A percentile compares a stretch with the other conserved stretches of the same genome.
These are phyloP conservation scores for Eucommia ulmoides DNA, from an alignment of 257 asterid species.

Conservation along the genomic window DNA sequence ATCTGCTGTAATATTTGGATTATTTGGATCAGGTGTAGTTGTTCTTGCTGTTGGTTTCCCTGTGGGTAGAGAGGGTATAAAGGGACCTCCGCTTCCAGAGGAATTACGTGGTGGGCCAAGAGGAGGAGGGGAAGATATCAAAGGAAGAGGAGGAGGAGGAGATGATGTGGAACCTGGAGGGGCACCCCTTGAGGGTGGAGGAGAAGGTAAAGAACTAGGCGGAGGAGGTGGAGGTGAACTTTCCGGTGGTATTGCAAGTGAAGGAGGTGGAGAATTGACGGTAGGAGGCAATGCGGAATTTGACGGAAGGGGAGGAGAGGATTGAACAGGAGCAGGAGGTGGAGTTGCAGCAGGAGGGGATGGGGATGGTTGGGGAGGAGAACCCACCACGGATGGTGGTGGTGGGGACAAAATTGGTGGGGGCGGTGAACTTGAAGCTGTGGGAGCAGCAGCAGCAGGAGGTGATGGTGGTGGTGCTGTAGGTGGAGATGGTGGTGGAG, in stretches of 20 bases:
- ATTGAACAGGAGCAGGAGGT: conserved; percentile 26
- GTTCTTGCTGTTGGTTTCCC: conserved; percentile 66
- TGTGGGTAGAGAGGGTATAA: conserved; percentile 22
- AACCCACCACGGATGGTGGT: conserved; percentile 2
- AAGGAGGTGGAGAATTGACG: conserved; percentile 32
- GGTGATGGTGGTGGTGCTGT: conserved; percentile 14
- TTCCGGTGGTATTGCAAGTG: conserved; percentile 26
- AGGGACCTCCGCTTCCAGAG: conserved; percentile 15
- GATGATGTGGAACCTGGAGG: conserved; percentile 20
- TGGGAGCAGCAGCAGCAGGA: conserved; percentile 25
- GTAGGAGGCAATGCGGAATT: conserved; percentile 32
- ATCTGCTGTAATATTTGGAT: conserved; percentile 24
- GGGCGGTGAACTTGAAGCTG: conserved; percentile 18
- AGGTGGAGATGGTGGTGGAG: conserved; percentile 25
- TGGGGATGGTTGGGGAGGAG: conserved; percentile 38
- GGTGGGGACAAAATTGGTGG: conserved; percentile 9
- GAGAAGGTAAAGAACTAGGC: conserved; percentile 21
- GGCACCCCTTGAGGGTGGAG: conserved; percentile 21
- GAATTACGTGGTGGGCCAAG: conserved; percentile 28
- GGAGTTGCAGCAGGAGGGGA: conserved; percentile 29
- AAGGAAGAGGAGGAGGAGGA: conserved; percentile 18
- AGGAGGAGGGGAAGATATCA: conserved; percentile 34
- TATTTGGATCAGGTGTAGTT: conserved; percentile 28
- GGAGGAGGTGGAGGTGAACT: conserved; percentile 34
- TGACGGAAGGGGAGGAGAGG: conserved; percentile 33